Percentiles rank a stretch among this genome's conserved stretches.
Evolutionary conservation across 306 rosid species (phyloP).

Genomic region (Prunus fruticosa): DNA sequence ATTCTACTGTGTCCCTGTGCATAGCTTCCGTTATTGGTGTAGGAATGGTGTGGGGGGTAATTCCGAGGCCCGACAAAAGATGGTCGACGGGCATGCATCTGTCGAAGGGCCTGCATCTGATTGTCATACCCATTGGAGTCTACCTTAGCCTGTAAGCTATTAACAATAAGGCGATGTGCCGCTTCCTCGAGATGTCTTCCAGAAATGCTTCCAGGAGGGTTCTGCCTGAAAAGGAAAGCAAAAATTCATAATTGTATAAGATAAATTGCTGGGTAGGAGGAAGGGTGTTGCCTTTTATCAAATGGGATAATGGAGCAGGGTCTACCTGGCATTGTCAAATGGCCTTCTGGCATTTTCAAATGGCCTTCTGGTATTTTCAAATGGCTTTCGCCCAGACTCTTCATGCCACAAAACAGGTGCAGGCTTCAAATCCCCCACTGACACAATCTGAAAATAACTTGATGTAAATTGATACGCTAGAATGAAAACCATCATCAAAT

Average conservation of each 20-base stretch:
- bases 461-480: slow-evolving; percentile 3
- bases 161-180: slow-evolving; percentile 60
- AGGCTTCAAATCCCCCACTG: slow-evolving; percentile 64
- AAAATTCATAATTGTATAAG: background rate
- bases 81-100: slow-evolving; percentile 25
- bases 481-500: background rate
- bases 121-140: slow-evolving; percentile 35
- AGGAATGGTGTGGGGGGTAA: slow-evolving; percentile 28
- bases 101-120: slow-evolving; percentile 29
- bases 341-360: slow-evolving; percentile 37
- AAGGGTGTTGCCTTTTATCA: background rate
- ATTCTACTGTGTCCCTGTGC: slow-evolving; percentile 32
- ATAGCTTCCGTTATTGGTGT: slow-evolving; percentile 26
- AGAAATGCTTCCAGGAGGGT: slow-evolving; percentile 55
- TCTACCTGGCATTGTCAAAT: slow-evolving; percentile 45
- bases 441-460: slow-evolving; percentile 47
- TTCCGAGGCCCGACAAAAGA: slow-evolving; percentile 28
- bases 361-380: slow-evolving; percentile 35
- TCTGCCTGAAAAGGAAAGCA: slow-evolving; percentile 45
- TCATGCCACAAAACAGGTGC: slow-evolving; percentile 90
- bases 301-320: background rate
- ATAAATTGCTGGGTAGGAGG: too few species aligned
- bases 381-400: slow-evolving; percentile 62
- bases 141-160: slow-evolving; percentile 49
- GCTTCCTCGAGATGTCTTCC: slow-evolving; percentile 70